Base-by-base conservation (phyloP, 768 basidiomycete genomes). In the Lentinula sp. region DNA sequence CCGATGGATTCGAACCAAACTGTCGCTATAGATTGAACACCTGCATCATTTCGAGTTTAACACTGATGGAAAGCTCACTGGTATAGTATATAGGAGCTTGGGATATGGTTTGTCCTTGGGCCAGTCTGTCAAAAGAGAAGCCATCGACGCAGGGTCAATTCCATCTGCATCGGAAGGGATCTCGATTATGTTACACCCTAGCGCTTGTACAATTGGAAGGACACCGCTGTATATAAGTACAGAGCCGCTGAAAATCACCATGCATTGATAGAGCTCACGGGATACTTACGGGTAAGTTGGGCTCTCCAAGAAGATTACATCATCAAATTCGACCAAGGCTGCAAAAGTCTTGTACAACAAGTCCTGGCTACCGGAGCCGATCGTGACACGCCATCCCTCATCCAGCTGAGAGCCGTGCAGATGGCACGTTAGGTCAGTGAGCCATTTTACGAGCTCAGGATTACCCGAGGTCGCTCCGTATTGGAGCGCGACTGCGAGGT, bases 301-400 rank as follows among this genome's bases (percentile, higher is more conserved):
- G 2, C 87, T 83, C 70, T 97, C 93, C 37, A 96, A 80, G 46
- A 97, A 76, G 31, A 95, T 77, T 4, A 86, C 70, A 69, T 97
- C 94, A 10, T 90, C 93, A 3, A 83, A 84, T 67, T 93, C 85
- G 13, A 92, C 74, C 45, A 95, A 73, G 5, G 87, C 82, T 23
- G 78, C 69, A 62, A 93, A 81, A 21, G 86, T 87, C 90, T 95
- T 96, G 75, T 80, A 88, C 54, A 98, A 82, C 65, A 93, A 70
- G 76, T 96, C 94, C 73, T 96, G 95, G 48, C 91, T 91, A 8
- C 95, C 95, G 42, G 80, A 79, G 1, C 94, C 93, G 11, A 96
- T 74, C 40, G 83, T 85, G 9, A 95, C 71, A 40, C 78, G 75
- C 94, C 94, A 98, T 6, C 85, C 86, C 64, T 83, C 84, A 2